phyloP scores from a whole-genome alignment of 345 rosid genomes.

The Bruguiera parviflora region DNA sequence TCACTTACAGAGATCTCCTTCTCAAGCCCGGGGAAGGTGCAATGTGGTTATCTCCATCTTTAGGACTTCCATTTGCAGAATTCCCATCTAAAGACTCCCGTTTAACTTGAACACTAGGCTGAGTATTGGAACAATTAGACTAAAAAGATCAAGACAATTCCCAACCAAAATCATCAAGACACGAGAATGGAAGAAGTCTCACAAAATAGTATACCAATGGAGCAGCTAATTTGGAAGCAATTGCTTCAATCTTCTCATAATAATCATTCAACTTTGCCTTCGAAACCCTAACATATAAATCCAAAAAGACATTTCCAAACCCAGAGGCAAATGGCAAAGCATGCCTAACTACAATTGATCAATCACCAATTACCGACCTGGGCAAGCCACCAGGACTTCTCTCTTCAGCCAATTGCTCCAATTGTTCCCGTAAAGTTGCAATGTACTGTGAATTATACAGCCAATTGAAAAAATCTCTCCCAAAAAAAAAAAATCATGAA shows the following conservation, averaged over 20 bases:
- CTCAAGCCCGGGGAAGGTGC: slow-evolving; percentile 67
- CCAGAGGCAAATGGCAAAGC: neutral
- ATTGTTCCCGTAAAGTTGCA: slow-evolving; percentile 70
- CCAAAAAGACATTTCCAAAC: slow-evolving; percentile 8
- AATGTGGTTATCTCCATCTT: slow-evolving; percentile 36
- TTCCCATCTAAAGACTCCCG: slow-evolving; percentile 30
- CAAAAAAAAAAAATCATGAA: neutral
- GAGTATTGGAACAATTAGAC: neutral
- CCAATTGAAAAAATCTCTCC: neutral
- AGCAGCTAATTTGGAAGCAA: slow-evolving; percentile 58
- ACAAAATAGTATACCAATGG: slow-evolving; percentile 32
- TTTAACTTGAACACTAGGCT: slow-evolving; percentile 45
- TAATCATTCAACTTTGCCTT: slow-evolving; percentile 73
- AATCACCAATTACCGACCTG: slow-evolving; percentile 33
- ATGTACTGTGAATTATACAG: slow-evolving; percentile 51
- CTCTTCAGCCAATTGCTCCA: slow-evolving; percentile 71
- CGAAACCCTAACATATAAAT: slow-evolving; percentile 45
- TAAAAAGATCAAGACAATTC: neutral
- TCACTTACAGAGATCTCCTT: slow-evolving; percentile 70
- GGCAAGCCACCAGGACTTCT: slow-evolving; percentile 73
- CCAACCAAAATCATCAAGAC: neutral
- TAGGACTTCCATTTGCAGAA: slow-evolving; percentile 36
- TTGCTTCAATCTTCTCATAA: slow-evolving; percentile 67
- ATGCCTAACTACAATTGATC: neutral
- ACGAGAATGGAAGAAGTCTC: neutral